Evolutionary conservation across 805 yeast genomes (phyloP).

Genomic region (Phaffomyces opuntiae): DNA sequence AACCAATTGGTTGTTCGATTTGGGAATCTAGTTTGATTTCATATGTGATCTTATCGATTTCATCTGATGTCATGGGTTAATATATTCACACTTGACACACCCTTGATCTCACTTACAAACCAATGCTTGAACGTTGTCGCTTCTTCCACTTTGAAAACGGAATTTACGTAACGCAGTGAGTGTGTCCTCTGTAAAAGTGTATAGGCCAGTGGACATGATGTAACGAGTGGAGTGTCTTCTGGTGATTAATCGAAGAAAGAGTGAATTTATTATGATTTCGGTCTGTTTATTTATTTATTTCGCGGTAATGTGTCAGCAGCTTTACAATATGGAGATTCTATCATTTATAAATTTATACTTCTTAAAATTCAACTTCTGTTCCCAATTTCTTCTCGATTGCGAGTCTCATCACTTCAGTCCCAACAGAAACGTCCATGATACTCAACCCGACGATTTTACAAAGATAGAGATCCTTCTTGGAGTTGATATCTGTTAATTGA

Average conservation of each 20-base stretch:
- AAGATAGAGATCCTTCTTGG: slow-evolving; percentile 28
- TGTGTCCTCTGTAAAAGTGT: slow-evolving; percentile 58
- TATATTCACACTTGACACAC: neutral
- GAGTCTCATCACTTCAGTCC: slow-evolving; percentile 31
- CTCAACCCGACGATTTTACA: slow-evolving; percentile 57
- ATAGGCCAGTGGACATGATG: slow-evolving; percentile 42
- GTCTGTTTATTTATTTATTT: neutral
- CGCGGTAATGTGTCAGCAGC: neutral
- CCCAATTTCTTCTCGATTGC: slow-evolving; percentile 27
- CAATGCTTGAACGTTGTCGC: slow-evolving; percentile 52
- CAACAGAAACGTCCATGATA: slow-evolving; percentile 56
- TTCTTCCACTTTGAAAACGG: slow-evolving; percentile 64
- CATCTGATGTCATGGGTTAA: slow-evolving; percentile 26
- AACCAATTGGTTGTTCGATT: slow-evolving; percentile 34
- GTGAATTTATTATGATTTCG: neutral
- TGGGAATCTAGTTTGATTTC: slow-evolving; percentile 44
- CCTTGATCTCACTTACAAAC: slow-evolving; percentile 36
- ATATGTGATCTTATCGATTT: slow-evolving; percentile 49
- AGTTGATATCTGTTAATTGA: slow-evolving; percentile 5
- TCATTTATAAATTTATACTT: too few relatives aligned
- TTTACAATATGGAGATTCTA: too few relatives aligned
- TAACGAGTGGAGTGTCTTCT: too few relatives aligned
- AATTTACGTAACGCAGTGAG: slow-evolving; percentile 57
- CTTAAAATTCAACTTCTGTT: slow-evolving; percentile 24
- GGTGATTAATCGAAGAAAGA: too few relatives aligned